A percentile compares a stretch with the other conserved stretches of the same genome.
Conservation (phyloP, 768 basidiomycete genomes). For the Pulveroboletus sp. region DNA sequence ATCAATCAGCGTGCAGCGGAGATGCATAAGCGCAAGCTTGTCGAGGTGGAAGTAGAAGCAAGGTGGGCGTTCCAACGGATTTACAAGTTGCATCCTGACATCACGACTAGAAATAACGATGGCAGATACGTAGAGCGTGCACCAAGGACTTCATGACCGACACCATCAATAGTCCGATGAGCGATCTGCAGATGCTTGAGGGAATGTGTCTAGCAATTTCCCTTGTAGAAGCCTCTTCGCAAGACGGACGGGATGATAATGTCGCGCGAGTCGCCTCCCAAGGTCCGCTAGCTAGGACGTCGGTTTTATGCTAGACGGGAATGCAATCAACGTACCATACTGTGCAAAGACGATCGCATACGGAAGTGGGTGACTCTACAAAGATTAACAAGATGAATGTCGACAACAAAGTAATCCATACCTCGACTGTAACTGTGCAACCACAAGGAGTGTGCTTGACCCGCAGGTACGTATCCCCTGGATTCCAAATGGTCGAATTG, state of each 20-base stretch:
- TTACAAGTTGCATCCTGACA: not conserved
- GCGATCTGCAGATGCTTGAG: conserved; percentile 19
- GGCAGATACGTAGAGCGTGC: conserved; percentile 29
- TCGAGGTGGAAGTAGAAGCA: conserved; percentile 57
- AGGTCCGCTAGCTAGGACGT: conserved; percentile 39
- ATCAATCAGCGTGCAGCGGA: conserved; percentile 73
- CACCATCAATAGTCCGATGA: conserved; percentile 4
- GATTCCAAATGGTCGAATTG: not conserved
- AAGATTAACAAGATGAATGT: conserved; percentile 1
- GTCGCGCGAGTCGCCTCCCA: conserved; percentile 45
- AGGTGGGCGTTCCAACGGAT: conserved; percentile 34
- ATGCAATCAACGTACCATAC: conserved; percentile 39
- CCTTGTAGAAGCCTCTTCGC: conserved; percentile 47
- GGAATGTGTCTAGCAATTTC: conserved; percentile 47
- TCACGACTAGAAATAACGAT: conserved; percentile 13
- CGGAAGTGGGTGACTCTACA: conserved; percentile 51
- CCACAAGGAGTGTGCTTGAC: conserved; percentile 26
- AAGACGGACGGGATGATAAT: conserved; percentile 58
- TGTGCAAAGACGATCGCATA: conserved; percentile 52
- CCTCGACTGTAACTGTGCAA: conserved; percentile 19
- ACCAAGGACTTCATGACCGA: conserved; percentile 12
- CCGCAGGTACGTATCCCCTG: conserved; percentile 28
- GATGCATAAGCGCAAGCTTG: conserved; percentile 66
- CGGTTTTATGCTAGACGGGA: not conserved
- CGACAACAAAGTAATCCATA: not conserved